These are phyloP conservation scores for Solanum dulcamara DNA, from an alignment of 257 asterid species.

Conservation along the genomic window DNA sequence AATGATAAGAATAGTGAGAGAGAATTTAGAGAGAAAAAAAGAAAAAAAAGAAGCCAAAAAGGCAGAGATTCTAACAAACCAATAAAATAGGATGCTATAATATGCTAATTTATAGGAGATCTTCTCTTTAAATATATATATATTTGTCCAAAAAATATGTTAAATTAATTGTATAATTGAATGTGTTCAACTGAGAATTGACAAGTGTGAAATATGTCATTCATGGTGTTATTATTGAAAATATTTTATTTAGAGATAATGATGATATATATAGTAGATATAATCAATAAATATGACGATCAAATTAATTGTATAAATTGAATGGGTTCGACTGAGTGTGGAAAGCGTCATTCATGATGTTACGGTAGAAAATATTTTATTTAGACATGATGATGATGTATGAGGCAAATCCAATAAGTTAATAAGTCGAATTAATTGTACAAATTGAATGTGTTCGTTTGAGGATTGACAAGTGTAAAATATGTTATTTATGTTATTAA, in stretches of 20 bases:
- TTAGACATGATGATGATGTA: neutral
- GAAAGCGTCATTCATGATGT: neutral
- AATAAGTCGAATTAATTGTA: neutral
- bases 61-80: neutral
- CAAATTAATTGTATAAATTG: neutral
- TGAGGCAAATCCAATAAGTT: too few relatives aligned
- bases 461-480: neutral
- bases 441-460: neutral
- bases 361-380: too few relatives aligned
- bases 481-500: too few relatives aligned
- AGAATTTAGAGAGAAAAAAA: neutral
- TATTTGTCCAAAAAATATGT: neutral
- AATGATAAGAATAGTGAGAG: neutral
- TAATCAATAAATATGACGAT: neutral
- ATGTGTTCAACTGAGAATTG: neutral
- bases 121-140: neutral
- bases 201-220: neutral
- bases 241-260: neutral
- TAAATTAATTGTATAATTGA: neutral
- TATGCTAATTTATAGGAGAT: neutral
- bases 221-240: neutral
- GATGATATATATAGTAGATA: neutral
- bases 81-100: neutral
- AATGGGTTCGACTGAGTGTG: neutral
- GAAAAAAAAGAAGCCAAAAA: neutral